Conservation (phyloP, 352 stramenopile species). For the Blastocystis sp. region DNA sequence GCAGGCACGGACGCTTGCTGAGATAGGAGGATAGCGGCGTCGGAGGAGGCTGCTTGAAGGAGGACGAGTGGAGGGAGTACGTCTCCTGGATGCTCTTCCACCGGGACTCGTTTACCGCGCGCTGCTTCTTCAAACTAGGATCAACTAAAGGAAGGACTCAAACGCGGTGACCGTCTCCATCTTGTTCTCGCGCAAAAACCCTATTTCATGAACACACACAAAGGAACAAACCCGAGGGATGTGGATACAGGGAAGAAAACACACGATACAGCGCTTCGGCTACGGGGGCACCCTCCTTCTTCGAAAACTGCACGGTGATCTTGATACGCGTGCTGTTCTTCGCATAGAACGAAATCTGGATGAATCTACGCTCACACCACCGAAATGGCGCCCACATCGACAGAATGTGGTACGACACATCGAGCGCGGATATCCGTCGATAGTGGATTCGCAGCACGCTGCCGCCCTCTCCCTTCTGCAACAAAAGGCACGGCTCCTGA, state of each 20-base stretch:
- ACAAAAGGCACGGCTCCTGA: neutral
- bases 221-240: neutral
- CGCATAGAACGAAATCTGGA: conserved; percentile 38
- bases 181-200: conserved; percentile 19
- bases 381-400: neutral
- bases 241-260: neutral
- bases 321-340: conserved; percentile 24
- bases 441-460: conserved; percentile 37
- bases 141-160: neutral
- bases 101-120: neutral
- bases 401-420: conserved; percentile 1
- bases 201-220: neutral
- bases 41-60: conserved; percentile 3
- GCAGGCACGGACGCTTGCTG: neutral
- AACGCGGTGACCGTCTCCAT: conserved; percentile 31
- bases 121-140: conserved; percentile 10
- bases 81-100: conserved; percentile 13
- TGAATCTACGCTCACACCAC: conserved; percentile 19
- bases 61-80: neutral
- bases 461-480: conserved; percentile 1
- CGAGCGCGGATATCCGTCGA: conserved; percentile 14
- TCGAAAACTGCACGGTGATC: conserved; percentile 25
- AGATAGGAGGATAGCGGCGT: neutral
- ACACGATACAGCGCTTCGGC: neutral
- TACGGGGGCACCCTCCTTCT: neutral